These are phyloP conservation scores for Kuraishia hungarica DNA, from an alignment of 805 yeast genomes.

Conservation along the genomic window DNA sequence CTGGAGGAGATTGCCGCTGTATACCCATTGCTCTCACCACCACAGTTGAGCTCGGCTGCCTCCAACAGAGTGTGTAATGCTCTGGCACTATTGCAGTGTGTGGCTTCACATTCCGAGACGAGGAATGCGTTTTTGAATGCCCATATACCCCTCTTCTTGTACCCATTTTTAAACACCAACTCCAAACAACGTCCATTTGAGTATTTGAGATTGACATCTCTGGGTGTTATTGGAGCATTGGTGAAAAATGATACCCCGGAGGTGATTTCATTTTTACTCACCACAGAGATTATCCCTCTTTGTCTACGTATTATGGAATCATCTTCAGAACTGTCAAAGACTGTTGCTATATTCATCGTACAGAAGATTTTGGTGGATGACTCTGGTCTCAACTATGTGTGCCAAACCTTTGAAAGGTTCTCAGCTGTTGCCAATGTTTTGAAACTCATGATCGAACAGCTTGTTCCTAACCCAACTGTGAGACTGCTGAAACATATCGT, in stretches of 20 bases:
- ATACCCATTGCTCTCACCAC: slow-evolving; percentile 85
- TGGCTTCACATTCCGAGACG: slow-evolving; percentile 91
- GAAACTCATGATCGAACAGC: slow-evolving; percentile 77
- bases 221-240: slow-evolving; percentile 95
- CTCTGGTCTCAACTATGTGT: slow-evolving; percentile 81
- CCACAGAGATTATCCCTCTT: slow-evolving; percentile 95
- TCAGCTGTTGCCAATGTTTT: slow-evolving; percentile 89
- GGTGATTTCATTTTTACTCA: slow-evolving; percentile 80
- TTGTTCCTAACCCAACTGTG: slow-evolving; percentile 68
- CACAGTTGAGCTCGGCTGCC: slow-evolving; percentile 73
- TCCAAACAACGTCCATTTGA: slow-evolving; percentile 91
- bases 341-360: slow-evolving; percentile 93
- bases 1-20: slow-evolving; percentile 86
- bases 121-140: slow-evolving; percentile 79
- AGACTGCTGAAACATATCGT: slow-evolving; percentile 88
- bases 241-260: slow-evolving; percentile 95
- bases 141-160: slow-evolving; percentile 83
- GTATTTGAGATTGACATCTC: slow-evolving; percentile 82
- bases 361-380: slow-evolving; percentile 91
- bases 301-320: slow-evolving; percentile 94
- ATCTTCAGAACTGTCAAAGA: slow-evolving; percentile 86
- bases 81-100: slow-evolving; percentile 88
- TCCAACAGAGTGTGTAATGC: slow-evolving; percentile 95
- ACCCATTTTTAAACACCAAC: slow-evolving; percentile 89
- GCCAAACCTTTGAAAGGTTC: slow-evolving; percentile 92